Conservation (phyloP, 306 rosid genomes). For the Biancaea sappan region DNA sequence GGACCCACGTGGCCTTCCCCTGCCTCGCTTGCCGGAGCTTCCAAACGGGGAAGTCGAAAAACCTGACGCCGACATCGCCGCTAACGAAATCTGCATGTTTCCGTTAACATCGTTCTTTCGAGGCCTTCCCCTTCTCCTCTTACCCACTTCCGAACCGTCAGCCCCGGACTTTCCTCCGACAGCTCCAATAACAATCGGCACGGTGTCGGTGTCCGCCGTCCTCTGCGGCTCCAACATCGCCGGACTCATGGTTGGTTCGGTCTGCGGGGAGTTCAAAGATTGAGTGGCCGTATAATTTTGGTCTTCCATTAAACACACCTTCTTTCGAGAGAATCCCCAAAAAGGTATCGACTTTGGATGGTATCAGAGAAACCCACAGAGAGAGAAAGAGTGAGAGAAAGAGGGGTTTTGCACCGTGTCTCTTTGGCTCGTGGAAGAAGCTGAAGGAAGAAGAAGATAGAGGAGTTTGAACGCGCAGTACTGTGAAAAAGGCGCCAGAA, state of each 20-base stretch:
- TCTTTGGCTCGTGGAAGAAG: background rate
- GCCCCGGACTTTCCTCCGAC: constrained; percentile 6
- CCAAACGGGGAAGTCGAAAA: background rate
- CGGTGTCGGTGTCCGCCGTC: background rate
- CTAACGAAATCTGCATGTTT: background rate
- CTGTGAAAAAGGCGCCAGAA: constrained; percentile 22
- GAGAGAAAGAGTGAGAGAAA: background rate
- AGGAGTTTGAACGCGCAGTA: constrained; percentile 18
- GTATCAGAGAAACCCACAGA: background rate
- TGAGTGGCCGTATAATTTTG: background rate
- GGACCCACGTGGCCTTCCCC: constrained; percentile 65
- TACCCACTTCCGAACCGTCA: background rate
- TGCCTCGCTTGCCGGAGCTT: constrained; percentile 24
- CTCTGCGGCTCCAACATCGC: background rate
- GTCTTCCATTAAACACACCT: constrained; percentile 38
- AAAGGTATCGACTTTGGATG: background rate
- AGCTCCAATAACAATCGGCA: background rate
- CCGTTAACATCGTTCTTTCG: constrained; percentile 25
- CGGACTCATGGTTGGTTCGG: background rate
- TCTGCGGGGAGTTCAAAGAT: constrained; percentile 16
- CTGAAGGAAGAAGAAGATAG: background rate
- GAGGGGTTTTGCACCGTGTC: background rate
- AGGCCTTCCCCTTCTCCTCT: constrained; percentile 58
- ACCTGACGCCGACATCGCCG: background rate
- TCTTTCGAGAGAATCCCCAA: background rate